Evolutionary conservation across 495 filamentous ascomycete genomes (phyloP).

Genomic region (Xylaria venustula): DNA sequence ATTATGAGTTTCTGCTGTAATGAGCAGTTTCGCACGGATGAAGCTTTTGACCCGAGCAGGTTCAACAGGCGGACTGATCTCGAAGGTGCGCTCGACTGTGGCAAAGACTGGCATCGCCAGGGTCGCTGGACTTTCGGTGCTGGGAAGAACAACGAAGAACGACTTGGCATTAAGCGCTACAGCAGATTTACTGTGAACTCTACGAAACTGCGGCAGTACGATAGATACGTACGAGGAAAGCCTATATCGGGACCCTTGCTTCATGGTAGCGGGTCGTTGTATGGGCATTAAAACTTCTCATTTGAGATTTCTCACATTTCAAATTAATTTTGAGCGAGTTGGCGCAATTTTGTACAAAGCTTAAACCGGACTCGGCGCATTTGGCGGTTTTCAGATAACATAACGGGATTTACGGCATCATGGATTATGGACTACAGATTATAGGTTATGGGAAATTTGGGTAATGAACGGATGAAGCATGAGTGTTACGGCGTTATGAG

Average conservation of each 20-base stretch:
- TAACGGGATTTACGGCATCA: not conserved
- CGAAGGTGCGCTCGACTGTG: conserved; percentile 32
- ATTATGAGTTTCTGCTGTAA: conserved; percentile 73
- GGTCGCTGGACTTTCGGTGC: conserved; percentile 38
- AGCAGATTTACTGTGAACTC: conserved; percentile 41
- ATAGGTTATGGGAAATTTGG: conserved; percentile 8
- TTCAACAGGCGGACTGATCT: conserved; percentile 29
- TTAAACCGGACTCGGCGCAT: not conserved
- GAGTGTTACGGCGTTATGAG: conserved; percentile 17
- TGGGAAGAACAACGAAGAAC: conserved; percentile 28
- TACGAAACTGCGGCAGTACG: conserved; percentile 22
- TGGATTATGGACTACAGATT: not conserved
- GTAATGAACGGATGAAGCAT: conserved; percentile 7
- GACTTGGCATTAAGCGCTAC: conserved; percentile 36
- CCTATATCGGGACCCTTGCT: conserved; percentile 25
- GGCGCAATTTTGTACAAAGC: not conserved
- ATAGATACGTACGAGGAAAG: conserved; percentile 19
- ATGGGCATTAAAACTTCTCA: conserved; percentile 23
- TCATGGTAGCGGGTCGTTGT: conserved; percentile 19
- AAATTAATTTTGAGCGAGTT: not conserved
- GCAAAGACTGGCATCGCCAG: conserved; percentile 30
- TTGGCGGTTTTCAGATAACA: not conserved
- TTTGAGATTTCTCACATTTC: not conserved
- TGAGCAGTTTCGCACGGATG: conserved; percentile 65
- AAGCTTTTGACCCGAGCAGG: conserved; percentile 49